These are phyloP conservation scores for Diaporthe sp. DNA, from an alignment of 2,329 filamentous ascomycete genomes.

Conservation along the genomic window DNA sequence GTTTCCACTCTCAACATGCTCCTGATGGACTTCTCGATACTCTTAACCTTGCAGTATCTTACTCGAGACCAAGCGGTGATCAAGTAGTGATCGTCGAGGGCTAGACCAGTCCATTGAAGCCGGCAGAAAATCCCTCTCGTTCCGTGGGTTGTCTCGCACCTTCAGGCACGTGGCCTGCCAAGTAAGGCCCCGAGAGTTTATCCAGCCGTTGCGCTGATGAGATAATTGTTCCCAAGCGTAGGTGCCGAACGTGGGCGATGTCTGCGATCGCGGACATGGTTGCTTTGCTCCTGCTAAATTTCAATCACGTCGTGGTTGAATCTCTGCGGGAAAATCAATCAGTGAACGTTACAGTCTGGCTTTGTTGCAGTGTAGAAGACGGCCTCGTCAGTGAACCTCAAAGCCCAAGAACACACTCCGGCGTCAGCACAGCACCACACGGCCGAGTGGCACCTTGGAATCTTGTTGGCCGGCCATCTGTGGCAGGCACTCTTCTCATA, in stretches of 20 bases:
- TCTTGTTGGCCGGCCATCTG: neutral
- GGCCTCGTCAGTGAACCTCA: neutral
- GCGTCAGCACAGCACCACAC: neutral
- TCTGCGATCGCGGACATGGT: neutral
- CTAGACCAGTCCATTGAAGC: conserved; percentile 5
- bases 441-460: neutral
- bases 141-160: neutral
- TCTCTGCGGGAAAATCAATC: neutral
- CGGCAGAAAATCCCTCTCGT: neutral
- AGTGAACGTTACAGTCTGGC: neutral
- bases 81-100: conserved; percentile 17
- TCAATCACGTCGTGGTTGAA: neutral
- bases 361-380: neutral
- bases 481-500: neutral
- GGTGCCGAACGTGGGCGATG: neutral
- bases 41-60: neutral
- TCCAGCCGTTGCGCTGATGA: neutral
- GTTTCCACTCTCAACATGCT: neutral
- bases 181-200: conserved; percentile 9
- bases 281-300: neutral
- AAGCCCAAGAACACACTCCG: neutral
- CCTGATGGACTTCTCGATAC: neutral
- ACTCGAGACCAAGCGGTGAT: neutral
- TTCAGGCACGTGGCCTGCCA: conserved; percentile 20
- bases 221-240: neutral